Base-by-base conservation (phyloP, 805 yeast species). In the Kregervanrija fluxuum region DNA sequence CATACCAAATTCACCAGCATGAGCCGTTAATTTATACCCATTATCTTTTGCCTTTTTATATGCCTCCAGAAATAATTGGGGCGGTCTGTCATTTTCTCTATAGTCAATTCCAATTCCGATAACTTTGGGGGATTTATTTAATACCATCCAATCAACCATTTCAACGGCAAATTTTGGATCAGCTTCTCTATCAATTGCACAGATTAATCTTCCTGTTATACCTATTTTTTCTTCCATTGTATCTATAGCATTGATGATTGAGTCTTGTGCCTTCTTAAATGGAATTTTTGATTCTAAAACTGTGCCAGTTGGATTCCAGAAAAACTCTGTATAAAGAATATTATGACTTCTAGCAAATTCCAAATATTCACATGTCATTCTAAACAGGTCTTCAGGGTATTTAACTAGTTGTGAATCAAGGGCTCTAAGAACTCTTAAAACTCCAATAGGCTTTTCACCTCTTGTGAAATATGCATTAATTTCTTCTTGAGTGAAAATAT, bases 291-390 rank as follows among this genome's bases (percentile, higher is more conserved):
- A 60, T 13, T 47, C 56, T 36, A 50, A 39, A 4, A 57, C 58
- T 1, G 64, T 57, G 9, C 65, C 65, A 1, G 65, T 60, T 10
- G 65, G 64, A 49, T 61, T 61, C 65, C 65, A 61, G 33, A 57
- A 61, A 37, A 61, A 52, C 48, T 61, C 65, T 31, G 55, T 46
- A 44, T 61, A 59, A 8, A 43, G 14, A n/a, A 61, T 55, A 41
- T 60, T 59, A 43, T 60, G 62, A 3, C 31, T 11, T 9, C 41
- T 40, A 1, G 60, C 61, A 31, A 48, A 49, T 34, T 51, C 53
- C 9, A 60, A 48, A 37, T 61, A 57, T 44, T 61, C 64, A 30
- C 38, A 35, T 5, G 61, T 54, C 36, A 61, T 44, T 16, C 62
- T 49, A 41, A 60, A 59, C 11, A 61, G 49, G 41, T 61, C 63